Evolutionary conservation across 2,329 filamentous ascomycete genomes (phyloP).

Genomic region (Fonsecaea pugnacius): DNA sequence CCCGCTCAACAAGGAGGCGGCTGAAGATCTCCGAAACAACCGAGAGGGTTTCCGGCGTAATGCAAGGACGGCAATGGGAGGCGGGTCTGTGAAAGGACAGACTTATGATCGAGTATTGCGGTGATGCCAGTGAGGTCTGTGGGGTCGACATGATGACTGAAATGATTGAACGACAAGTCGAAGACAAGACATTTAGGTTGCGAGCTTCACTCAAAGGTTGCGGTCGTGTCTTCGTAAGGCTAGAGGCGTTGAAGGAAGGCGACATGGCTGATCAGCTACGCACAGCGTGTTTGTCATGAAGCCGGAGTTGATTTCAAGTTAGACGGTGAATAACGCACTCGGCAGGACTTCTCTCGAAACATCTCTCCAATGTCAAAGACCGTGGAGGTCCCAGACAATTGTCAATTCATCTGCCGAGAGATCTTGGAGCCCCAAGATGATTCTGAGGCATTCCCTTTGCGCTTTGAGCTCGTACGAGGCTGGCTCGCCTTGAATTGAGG

Average conservation of each 20-base stretch:
- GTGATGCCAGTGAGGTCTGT: slow-evolving; percentile 12
- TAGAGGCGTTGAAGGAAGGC: slow-evolving; percentile 8
- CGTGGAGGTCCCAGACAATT: background rate
- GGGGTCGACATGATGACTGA: slow-evolving; percentile 5
- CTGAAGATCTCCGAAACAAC: slow-evolving; percentile 84
- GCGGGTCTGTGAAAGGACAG: slow-evolving; percentile 73
- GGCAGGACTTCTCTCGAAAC: background rate
- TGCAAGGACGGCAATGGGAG: slow-evolving; percentile 80
- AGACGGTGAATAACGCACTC: background rate
- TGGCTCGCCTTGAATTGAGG: background rate
- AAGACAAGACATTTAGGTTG: slow-evolving; percentile 10
- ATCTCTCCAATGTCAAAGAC: background rate
- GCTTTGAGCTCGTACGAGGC: background rate
- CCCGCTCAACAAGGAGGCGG: slow-evolving; percentile 97
- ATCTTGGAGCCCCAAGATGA: background rate
- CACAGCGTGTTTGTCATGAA: background rate
- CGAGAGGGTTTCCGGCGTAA: slow-evolving; percentile 90
- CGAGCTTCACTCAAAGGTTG: slow-evolving; percentile 14
- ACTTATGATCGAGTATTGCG: slow-evolving; percentile 72
- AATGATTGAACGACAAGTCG: slow-evolving; percentile 17
- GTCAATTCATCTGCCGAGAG: background rate
- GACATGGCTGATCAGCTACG: background rate
- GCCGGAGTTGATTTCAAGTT: background rate
- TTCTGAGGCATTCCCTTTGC: background rate
- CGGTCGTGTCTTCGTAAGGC: slow-evolving; percentile 11